phyloP scores from a whole-genome alignment of 176 grass and related monocot genomes.

The Triticum aestivum region DNA sequence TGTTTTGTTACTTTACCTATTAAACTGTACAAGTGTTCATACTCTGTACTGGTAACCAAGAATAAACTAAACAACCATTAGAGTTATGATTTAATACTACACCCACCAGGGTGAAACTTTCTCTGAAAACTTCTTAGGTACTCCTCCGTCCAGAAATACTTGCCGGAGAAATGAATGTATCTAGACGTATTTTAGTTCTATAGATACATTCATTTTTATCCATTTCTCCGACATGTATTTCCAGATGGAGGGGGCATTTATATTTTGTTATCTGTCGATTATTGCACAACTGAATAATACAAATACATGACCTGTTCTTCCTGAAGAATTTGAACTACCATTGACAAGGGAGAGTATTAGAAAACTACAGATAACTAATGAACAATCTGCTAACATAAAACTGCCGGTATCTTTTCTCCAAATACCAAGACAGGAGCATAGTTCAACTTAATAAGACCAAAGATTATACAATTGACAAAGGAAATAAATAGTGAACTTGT shows the following conservation, averaged over 20 bases:
- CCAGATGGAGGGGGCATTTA: background rate
- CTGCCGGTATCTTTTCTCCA: background rate
- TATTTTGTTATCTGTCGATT: background rate
- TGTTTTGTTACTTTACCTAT: background rate
- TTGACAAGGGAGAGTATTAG: background rate
- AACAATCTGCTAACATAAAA: background rate
- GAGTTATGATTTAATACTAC: background rate
- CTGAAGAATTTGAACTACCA: background rate
- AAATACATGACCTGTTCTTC: background rate
- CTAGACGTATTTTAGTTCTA: too few relatives aligned
- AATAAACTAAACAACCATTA: background rate
- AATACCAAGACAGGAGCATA: background rate
- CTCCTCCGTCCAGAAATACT: too few relatives aligned
- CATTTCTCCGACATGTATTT: too few relatives aligned
- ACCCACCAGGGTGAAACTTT: background rate
- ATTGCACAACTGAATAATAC: background rate
- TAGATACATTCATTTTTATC: too few relatives aligned
- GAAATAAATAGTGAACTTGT: slow-evolving; percentile 14
- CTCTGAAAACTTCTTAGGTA: background rate
- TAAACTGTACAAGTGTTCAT: background rate
- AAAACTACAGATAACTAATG: background rate
- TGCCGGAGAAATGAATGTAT: too few relatives aligned
- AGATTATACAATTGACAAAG: background rate
- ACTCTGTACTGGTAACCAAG: background rate
- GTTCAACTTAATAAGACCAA: slow-evolving; percentile 5